A percentile compares a stretch with the other conserved stretches of the same genome.
These are phyloP conservation scores for Eutrema yunnanense DNA, from an alignment of 345 rosid genomes.

Conservation along the genomic window DNA sequence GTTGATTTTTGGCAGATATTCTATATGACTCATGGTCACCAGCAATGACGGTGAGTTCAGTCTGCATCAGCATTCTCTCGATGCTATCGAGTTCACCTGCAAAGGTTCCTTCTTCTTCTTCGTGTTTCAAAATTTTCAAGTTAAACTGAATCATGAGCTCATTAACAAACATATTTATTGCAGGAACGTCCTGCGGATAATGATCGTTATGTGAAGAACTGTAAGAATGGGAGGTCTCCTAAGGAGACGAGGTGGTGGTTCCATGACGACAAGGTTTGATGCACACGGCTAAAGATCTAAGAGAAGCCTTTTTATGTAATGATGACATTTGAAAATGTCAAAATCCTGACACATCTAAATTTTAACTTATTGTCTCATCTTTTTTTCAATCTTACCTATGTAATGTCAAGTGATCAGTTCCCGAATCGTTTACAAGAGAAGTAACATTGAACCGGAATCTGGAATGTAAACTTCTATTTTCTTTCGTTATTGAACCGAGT, in stretches of 20 bases:
- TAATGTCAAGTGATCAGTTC: neutral
- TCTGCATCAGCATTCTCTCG: conserved; percentile 96
- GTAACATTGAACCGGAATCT: neutral
- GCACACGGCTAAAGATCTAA: neutral
- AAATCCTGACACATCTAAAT: neutral
- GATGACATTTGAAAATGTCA: conserved; percentile 5
- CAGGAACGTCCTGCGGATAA: conserved; percentile 98
- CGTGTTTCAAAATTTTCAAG: neutral
- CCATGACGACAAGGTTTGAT: conserved; percentile 85
- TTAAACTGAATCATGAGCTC: neutral
- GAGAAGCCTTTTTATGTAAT: neutral
- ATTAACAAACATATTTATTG: neutral
- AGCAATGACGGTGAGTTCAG: conserved; percentile 94
- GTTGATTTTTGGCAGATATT: conserved; percentile 51
- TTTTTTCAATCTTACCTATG: neutral
- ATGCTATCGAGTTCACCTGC: conserved; percentile 96
- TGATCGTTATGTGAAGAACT: conserved; percentile 93
- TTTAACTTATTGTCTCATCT: neutral
- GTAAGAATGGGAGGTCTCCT: conserved; percentile 92
- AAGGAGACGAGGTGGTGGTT: conserved; percentile 99
- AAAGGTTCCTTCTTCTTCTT: conserved; percentile 45
- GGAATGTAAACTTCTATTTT: neutral
- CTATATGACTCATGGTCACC: conserved; percentile 99
- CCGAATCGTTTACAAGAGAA: neutral
- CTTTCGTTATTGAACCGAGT: neutral